These are phyloP conservation scores for Orbilia brochopaga DNA, from an alignment of 2,329 filamentous ascomycete genomes.

Conservation along the genomic window DNA sequence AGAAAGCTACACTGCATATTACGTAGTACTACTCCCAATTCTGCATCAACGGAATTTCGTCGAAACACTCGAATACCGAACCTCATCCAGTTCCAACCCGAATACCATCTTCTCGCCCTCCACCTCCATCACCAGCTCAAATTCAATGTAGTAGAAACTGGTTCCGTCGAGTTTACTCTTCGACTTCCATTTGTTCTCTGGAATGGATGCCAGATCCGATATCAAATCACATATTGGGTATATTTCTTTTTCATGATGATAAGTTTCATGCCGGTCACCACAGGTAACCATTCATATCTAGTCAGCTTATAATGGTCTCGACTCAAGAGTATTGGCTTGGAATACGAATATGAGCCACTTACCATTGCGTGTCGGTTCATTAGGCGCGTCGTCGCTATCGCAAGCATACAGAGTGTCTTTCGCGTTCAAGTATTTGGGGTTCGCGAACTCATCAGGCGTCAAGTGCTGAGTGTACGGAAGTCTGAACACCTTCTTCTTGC, in stretches of 20 bases:
- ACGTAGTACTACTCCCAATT: no score
- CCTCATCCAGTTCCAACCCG: constrained; percentile 13
- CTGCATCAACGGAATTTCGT: no score
- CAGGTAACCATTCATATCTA: no score
- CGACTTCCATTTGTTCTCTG: constrained; percentile 11
- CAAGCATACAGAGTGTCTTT: constrained; percentile 21
- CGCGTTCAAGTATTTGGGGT: constrained; percentile 3
- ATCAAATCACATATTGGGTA: constrained; percentile 7
- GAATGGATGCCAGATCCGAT: constrained; percentile 9
- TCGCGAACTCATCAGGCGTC: constrained; percentile 3
- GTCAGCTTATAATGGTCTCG: no score
- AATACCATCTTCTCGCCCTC: constrained; percentile 22
- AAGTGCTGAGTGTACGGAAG: constrained; percentile 17
- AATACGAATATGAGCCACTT: background rate
- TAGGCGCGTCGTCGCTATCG: constrained; percentile 5
- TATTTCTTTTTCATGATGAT: background rate
- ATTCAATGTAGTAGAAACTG: constrained; percentile 18
- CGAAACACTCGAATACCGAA: constrained; percentile 17
- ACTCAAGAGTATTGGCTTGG: no score
- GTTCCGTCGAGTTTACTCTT: constrained; percentile 9
- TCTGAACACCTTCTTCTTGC: constrained; percentile 10
- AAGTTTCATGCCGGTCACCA: background rate
- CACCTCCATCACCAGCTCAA: constrained; percentile 22
- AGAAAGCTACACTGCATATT: no score
- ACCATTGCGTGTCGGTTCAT: constrained; percentile 3